These are phyloP conservation scores for Theobroma grandiflorum DNA, from an alignment of 441 rosid genomes.

Conservation along the genomic window DNA sequence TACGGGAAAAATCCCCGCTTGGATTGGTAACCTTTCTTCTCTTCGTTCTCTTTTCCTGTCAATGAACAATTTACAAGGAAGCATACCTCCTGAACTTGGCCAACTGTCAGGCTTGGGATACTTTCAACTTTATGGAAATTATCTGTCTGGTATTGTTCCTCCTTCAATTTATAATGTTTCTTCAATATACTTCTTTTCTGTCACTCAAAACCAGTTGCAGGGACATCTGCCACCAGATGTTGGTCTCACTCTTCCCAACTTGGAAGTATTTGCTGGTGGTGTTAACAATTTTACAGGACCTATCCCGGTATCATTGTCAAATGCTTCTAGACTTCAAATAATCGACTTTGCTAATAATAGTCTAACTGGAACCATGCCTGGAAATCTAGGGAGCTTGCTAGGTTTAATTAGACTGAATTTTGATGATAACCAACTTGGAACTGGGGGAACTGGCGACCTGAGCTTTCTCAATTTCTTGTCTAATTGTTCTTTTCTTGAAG, in stretches of 20 bases:
- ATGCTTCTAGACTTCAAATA: neutral
- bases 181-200: slow-evolving; percentile 42
- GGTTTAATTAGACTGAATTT: neutral
- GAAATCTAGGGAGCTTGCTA: neutral
- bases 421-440: neutral
- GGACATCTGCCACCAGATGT: slow-evolving; percentile 42
- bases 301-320: neutral
- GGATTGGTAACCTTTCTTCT: slow-evolving; percentile 56
- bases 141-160: slow-evolving; percentile 49
- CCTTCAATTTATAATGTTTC: slow-evolving; percentile 50
- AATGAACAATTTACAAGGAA: slow-evolving; percentile 30
- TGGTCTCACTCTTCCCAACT: neutral
- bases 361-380: neutral
- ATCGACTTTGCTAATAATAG: neutral
- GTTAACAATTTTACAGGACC: neutral
- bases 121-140: slow-evolving; percentile 45
- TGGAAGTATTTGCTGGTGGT: neutral
- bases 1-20: slow-evolving; percentile 11
- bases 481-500: slow-evolving; percentile 25
- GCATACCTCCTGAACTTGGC: slow-evolving; percentile 50
- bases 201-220: slow-evolving; percentile 49
- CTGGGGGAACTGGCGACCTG: slow-evolving; percentile 12
- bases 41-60: slow-evolving; percentile 27
- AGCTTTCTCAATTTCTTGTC: slow-evolving; percentile 41
- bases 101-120: slow-evolving; percentile 31